These are phyloP conservation scores for Hyphopichia buzzinii DNA, from an alignment of 1,139 yeast genomes.

Conservation along the genomic window DNA sequence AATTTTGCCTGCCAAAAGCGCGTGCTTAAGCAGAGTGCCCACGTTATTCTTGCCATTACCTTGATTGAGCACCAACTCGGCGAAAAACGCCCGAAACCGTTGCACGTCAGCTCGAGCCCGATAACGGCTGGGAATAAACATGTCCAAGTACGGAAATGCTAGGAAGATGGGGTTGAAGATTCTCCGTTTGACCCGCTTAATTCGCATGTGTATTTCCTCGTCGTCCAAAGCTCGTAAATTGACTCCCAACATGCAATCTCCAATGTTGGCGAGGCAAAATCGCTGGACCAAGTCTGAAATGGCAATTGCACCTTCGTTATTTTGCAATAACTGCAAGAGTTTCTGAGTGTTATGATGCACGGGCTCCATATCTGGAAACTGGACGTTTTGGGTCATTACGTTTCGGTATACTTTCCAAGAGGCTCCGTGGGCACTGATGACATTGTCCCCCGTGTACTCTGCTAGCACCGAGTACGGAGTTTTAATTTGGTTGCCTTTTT, in stretches of 20 bases:
- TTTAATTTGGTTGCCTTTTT: conserved; percentile 61
- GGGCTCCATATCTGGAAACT: conserved; percentile 43
- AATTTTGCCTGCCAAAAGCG: conserved; percentile 33
- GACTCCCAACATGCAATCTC: conserved; percentile 51
- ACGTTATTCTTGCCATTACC: conserved; percentile 19
- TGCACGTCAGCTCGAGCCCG: conserved; percentile 44
- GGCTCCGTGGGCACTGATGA: conserved; percentile 58
- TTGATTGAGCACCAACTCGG: conserved; percentile 21
- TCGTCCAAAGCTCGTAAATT: conserved; percentile 33
- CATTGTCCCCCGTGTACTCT: conserved; percentile 59
- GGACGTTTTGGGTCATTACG: conserved; percentile 47
- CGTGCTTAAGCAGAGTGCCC: conserved; percentile 33
- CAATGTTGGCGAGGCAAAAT: conserved; percentile 49
- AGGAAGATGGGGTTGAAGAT: conserved; percentile 56
- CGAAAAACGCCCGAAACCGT: conserved; percentile 36
- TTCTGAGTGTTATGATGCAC: conserved; percentile 32
- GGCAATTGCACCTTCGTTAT: conserved; percentile 10
- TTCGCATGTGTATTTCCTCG: conserved; percentile 35
- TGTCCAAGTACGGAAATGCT: conserved; percentile 55
- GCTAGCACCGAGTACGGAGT: conserved; percentile 58
- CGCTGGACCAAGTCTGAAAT: conserved; percentile 47
- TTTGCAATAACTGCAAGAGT: conserved; percentile 16
- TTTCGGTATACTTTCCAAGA: conserved; percentile 52
- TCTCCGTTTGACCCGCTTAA: conserved; percentile 48
- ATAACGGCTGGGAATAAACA: conserved; percentile 50